These are phyloP conservation scores for Medicago lupulina DNA, from an alignment of 306 rosid genomes.

Conservation along the genomic window DNA sequence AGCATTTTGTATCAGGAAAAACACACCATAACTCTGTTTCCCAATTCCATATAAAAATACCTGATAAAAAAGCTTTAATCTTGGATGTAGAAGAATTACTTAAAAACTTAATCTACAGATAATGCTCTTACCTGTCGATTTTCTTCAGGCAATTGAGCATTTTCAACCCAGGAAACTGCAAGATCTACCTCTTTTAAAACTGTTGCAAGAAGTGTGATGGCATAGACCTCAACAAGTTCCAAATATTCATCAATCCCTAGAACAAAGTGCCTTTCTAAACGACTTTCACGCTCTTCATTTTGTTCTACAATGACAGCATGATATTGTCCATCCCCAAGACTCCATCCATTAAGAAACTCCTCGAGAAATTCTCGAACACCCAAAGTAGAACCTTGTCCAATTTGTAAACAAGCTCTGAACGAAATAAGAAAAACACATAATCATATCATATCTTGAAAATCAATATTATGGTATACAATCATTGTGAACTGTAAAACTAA, in stretches of 20 bases:
- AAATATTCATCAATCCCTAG: constrained; percentile 63
- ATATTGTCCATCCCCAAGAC: constrained; percentile 56
- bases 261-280: constrained; percentile 36
- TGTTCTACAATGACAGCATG: constrained; percentile 48
- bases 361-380: constrained; percentile 57
- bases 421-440: constrained; percentile 12
- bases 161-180: constrained; percentile 81
- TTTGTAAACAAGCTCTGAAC: constrained; percentile 69
- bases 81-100: neutral
- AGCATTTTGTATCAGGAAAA: constrained; percentile 28
- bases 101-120: neutral
- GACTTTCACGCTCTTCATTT: constrained; percentile 39
- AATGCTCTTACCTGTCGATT: constrained; percentile 63
- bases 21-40: neutral
- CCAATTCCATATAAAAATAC: constrained; percentile 6
- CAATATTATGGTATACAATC: too few relatives aligned
- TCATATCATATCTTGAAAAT: neutral
- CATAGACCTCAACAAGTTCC: constrained; percentile 74
- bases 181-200: constrained; percentile 53
- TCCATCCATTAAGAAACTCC: constrained; percentile 80
- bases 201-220: constrained; percentile 52
- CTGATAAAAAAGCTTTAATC: constrained; percentile 13
- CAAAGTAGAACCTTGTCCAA: constrained; percentile 55
- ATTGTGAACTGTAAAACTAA: too few relatives aligned
- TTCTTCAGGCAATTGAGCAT: constrained; percentile 73